Conservation (phyloP, 2,329 filamentous ascomycete species). For the Trichophyton schoenleinii region DNA sequence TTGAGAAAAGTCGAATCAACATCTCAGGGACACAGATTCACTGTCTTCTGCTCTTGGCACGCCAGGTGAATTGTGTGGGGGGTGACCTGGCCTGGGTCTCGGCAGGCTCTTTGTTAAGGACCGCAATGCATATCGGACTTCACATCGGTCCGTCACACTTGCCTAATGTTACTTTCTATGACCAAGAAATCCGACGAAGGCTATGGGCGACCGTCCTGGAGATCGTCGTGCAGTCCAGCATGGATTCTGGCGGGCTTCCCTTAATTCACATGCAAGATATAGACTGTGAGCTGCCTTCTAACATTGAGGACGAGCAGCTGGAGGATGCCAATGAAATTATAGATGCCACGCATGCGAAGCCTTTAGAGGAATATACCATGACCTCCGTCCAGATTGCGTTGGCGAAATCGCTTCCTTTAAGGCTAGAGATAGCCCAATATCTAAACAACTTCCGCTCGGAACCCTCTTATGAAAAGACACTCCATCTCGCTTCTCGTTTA, state of each 20-base stretch:
- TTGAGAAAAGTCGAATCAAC: constrained; percentile 19
- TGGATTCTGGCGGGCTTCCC: constrained; percentile 22
- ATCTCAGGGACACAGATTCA: constrained; percentile 21
- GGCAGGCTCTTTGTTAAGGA: constrained; percentile 20
- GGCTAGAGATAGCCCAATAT: constrained; percentile 14
- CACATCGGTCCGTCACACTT: constrained; percentile 20
- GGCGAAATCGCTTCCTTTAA: constrained; percentile 11
- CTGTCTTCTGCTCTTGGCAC: constrained; percentile 23
- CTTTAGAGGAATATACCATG: constrained; percentile 8
- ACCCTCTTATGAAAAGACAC: constrained; percentile 17
- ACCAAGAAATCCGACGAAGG: constrained; percentile 20
- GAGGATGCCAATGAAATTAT: background rate
- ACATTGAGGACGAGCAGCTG: background rate
- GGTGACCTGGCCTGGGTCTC: constrained; percentile 27
- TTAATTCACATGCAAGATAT: constrained; percentile 15
- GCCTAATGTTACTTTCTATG: constrained; percentile 12
- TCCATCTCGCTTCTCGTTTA: background rate
- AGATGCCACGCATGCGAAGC: constrained; percentile 6
- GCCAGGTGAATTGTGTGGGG: constrained; percentile 20
- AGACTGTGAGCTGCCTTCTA: background rate
- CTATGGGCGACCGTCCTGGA: constrained; percentile 29
- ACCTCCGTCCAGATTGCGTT: constrained; percentile 15
- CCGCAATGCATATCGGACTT: constrained; percentile 23
- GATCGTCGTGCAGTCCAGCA: constrained; percentile 20
- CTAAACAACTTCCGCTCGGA: constrained; percentile 24